Evolutionary conservation across 345 rosid genomes (phyloP), one percentile per base, ranked within the genome.

Genomic region (Hevea brasiliensis): DNA sequence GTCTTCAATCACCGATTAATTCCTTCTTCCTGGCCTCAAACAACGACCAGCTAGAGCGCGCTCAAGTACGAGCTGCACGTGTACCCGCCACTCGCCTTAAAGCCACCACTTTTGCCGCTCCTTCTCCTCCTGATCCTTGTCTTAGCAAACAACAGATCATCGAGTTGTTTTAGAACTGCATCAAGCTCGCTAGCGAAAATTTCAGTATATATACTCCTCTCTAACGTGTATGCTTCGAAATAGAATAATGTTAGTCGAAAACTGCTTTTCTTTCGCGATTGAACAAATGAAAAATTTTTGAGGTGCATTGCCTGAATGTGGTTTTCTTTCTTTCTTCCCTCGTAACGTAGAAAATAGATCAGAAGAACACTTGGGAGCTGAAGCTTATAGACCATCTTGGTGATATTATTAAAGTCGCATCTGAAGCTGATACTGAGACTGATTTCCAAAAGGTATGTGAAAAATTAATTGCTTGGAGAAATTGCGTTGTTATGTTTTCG

Each of bases 141-240:
- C 93, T 91, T 24, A 87, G 80, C 74, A 87, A 89, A 76, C 82
- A 90, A 67, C 96, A 91, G 80, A 94, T 94, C 63, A 82, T 90
- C 45, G 98, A 93, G 50, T 76, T 93, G 81, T 90, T 89, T 68
- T 89, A 86, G 57, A 94, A 94, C 21, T 92, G 97, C 87, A 89
- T 94, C 89, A 94, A 92, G 82, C 85, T 94, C 72, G 96, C 97
- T 45, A 88, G 90, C 71, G 94, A 90, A 86, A 94, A 94, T 77
- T 96, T 94, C 42, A 41, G 84, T 72, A 74, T 40, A 41, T 14
- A 7, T 37, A 37, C 65, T 17, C 37, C 4, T 32, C 37, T 32
- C 37, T 32, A 32, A 2, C 4, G 4, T 32, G 37, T 32, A 4
- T 32, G 4, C 37, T 32, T 32, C 37, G 37, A 32, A 32, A 32